Evolutionary conservation across 768 basidiomycete species (phyloP).

Genomic region (Crucibulum laeve): DNA sequence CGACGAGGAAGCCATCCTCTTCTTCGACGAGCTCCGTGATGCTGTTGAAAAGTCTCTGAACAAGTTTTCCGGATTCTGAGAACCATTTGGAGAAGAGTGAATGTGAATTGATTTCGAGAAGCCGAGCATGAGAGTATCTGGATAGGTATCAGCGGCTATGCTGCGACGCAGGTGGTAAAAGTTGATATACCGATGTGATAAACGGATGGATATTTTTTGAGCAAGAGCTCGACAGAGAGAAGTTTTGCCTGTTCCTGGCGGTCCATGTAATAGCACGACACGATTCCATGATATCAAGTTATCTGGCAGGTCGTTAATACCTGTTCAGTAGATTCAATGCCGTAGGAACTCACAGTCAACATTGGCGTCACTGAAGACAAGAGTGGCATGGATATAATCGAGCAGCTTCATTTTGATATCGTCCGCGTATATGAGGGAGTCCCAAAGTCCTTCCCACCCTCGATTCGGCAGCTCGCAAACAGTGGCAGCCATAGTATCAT

Average conservation of each 20-base stretch:
- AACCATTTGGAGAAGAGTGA: constrained; percentile 99
- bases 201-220: constrained; percentile 89
- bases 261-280: constrained; percentile 91
- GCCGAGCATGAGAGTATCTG: constrained; percentile 82
- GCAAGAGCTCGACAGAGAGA: constrained; percentile 92
- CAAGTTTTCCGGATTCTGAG: constrained; percentile 97
- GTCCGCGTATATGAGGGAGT: constrained; percentile 78
- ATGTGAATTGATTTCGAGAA: constrained; percentile 97
- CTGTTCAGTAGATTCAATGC: no score
- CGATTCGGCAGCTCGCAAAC: constrained; percentile 85
- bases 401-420: constrained; percentile 85
- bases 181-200: constrained; percentile 67
- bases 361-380: constrained; percentile 86
- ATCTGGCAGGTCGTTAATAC: constrained; percentile 42
- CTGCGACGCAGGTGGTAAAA: constrained; percentile 1
- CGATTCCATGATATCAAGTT: constrained; percentile 96
- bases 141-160: constrained; percentile 1
- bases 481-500: constrained; percentile 82
- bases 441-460: constrained; percentile 91
- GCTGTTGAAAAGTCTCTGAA: constrained; percentile 85
- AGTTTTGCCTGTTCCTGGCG: constrained; percentile 97
- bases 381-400: constrained; percentile 92
- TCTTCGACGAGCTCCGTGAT: constrained; percentile 93
- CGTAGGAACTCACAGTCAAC: constrained; percentile 67
- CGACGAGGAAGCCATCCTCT: constrained; percentile 86